These are phyloP conservation scores for Annona squamosa DNA, from an alignment of 164 flowering plant genomes.

Conservation along the genomic window DNA sequence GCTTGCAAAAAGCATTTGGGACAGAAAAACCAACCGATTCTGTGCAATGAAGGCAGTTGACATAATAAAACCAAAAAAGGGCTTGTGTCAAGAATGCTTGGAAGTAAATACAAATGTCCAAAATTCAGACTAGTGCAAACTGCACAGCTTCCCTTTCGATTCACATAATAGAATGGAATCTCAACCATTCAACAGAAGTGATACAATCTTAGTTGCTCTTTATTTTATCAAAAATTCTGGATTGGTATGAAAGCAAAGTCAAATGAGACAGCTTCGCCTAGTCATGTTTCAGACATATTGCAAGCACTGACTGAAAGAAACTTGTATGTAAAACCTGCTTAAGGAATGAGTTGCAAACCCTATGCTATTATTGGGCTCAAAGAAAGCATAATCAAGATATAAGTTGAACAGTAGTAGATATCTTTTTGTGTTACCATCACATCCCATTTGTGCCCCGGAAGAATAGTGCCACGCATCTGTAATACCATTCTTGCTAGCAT, in stretches of 20 bases:
- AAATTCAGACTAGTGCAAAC: neutral
- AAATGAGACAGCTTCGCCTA: neutral
- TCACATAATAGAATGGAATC: neutral
- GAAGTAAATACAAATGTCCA: neutral
- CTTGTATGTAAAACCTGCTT: neutral
- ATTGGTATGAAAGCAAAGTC: neutral
- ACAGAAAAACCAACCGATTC: neutral
- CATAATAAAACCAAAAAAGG: neutral
- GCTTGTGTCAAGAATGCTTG: neutral
- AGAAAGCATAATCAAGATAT: neutral
- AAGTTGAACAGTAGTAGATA: neutral
- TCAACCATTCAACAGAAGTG: neutral
- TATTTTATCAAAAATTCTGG: neutral
- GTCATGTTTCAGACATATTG: neutral
- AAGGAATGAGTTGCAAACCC: neutral
- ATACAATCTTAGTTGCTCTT: neutral
- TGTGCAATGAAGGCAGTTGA: neutral
- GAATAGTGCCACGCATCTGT: slow-evolving; percentile 78
- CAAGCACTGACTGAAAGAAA: neutral
- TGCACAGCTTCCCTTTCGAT: neutral
- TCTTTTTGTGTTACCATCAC: slow-evolving; percentile 34
- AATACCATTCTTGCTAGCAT: slow-evolving; percentile 79
- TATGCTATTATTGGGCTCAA: neutral
- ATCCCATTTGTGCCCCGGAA: slow-evolving; percentile 71
- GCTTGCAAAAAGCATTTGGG: neutral